Percentiles rank a stretch among this genome's conserved stretches.
phyloP scores from a whole-genome alignment of 441 rosid genomes.

The Euphorbia celastroides region DNA sequence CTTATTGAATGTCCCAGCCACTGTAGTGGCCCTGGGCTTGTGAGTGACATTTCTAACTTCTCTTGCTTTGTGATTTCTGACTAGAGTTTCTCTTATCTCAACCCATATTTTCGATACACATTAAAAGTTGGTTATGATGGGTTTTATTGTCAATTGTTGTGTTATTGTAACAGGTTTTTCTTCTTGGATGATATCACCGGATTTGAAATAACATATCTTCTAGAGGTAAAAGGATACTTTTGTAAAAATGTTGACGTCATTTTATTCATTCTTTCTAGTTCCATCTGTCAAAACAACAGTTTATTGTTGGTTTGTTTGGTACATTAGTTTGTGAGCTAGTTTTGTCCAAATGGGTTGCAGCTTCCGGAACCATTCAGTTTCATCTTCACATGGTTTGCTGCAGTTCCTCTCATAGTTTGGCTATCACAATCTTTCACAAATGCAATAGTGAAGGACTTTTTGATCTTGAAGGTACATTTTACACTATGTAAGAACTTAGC shows the following conservation, averaged over 20 bases:
- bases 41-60: conserved; percentile 29
- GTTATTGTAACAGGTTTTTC: conserved; percentile 57
- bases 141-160: conserved; percentile 8
- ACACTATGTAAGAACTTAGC: neutral
- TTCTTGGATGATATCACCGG: conserved; percentile 92
- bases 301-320: neutral
- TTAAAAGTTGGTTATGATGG: neutral
- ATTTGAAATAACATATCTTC: conserved; percentile 75
- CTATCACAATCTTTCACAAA: conserved; percentile 63
- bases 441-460: conserved; percentile 59
- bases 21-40: conserved; percentile 82
- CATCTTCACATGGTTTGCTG: conserved; percentile 96
- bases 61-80: neutral
- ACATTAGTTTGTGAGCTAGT: neutral
- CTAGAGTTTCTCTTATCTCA: neutral
- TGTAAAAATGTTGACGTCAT: too few species aligned
- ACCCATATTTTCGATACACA: neutral
- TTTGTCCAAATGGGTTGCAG: conserved; percentile 33
- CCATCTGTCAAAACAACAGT: too few species aligned
- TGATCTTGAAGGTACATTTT: conserved; percentile 69
- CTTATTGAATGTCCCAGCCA: conserved; percentile 78
- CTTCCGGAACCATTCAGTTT: conserved; percentile 87
- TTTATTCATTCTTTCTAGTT: neutral
- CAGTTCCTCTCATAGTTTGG: conserved; percentile 70
- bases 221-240: conserved; percentile 45